These are phyloP conservation scores for Diaporthe helianthi DNA, from an alignment of 2,329 filamentous ascomycete species.

Conservation along the genomic window DNA sequence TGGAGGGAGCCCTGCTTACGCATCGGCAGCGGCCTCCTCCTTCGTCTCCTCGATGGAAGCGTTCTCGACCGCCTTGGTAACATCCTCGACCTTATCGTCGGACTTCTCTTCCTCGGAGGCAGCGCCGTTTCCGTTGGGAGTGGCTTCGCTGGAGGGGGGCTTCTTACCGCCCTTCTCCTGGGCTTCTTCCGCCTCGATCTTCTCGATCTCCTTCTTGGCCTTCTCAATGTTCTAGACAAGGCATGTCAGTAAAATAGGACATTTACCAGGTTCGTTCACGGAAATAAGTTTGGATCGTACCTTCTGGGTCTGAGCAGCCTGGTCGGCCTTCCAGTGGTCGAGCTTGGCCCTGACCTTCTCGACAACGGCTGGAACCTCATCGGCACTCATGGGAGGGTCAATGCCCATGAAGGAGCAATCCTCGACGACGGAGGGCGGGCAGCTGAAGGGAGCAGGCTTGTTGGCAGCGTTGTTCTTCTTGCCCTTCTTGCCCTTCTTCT, in stretches of 20 bases:
- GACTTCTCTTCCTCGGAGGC: slow-evolving; percentile 53
- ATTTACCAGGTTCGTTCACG: not conserved
- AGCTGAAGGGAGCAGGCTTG: slow-evolving; percentile 68
- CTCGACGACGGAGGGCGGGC: slow-evolving; percentile 90
- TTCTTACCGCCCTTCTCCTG: slow-evolving; percentile 46
- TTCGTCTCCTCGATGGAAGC: slow-evolving; percentile 60
- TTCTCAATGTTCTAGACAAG: slow-evolving; percentile 85
- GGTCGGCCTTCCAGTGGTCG: slow-evolving; percentile 88
- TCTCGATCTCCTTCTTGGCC: slow-evolving; percentile 93
- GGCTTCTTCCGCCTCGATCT: slow-evolving; percentile 74
- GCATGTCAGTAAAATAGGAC: not conserved
- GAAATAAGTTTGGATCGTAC: slow-evolving; percentile 59
- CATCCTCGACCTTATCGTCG: slow-evolving; percentile 59
- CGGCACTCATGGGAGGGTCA: slow-evolving; percentile 85
- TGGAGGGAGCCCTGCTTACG: not conserved
- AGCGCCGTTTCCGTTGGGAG: slow-evolving; percentile 45
- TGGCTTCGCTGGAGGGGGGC: slow-evolving; percentile 48
- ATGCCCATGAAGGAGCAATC: slow-evolving; percentile 85
- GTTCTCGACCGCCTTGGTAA: slow-evolving; percentile 59
- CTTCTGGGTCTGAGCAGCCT: slow-evolving; percentile 87
- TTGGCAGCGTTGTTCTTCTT: slow-evolving; percentile 70
- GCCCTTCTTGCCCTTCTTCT: slow-evolving; percentile 88
- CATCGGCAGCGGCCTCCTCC: slow-evolving; percentile 46
- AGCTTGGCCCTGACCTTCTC: slow-evolving; percentile 96
- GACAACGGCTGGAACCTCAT: slow-evolving; percentile 78